Evolutionary conservation across 495 filamentous ascomycete genomes (phyloP), one percentile per base, ranked within the genome.

Genomic region (Cladorrhinum samala): DNA sequence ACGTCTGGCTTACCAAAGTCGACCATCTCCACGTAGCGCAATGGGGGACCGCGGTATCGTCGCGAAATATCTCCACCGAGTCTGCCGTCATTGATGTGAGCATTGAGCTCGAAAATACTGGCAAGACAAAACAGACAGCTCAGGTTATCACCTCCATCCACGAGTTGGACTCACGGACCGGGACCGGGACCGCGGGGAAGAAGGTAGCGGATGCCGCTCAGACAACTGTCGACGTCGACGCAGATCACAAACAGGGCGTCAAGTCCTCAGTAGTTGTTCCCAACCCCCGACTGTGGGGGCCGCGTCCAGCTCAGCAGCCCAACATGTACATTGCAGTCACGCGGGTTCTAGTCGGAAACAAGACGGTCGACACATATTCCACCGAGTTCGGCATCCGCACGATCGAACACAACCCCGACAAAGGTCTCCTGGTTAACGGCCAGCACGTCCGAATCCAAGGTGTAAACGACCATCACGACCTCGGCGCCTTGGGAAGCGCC

Each of bases 381-480:
- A 79, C 76, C 36, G 63, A 23, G 9, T 79, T 78, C 44, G 76
- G 76, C 19, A 72, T 78, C n/a, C n/a, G n/a, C 46, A 74, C 73
- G 5, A 57, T 65, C 1, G 27, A 78, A 3, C 63, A 54, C 0
- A 72, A 67, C 61, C 3, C 72, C 68, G 49, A 60, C 63, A 11
- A 48, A 69, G 76, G 75, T 0, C 45, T 79, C 2, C 44, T 61
- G 1, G 57, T 79, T 45, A 79, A 78, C 54, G 67, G 67, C 0
- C 56, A 73, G 52, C 24, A 39, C 6, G 58, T 73, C 5, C 60
- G 60, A 18, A 52, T 78, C 13, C 69, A 72, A 23, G 77, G 77
- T 1, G 65, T 61, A 0, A 69, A 67, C 55, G 68, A 78, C 40
- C 77, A 79, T 58, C 72, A 75, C 53, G 75, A 79, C 55, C 68